Base-by-base conservation (phyloP, 495 filamentous ascomycete species). In the Hyaloscypha bicolor region DNA sequence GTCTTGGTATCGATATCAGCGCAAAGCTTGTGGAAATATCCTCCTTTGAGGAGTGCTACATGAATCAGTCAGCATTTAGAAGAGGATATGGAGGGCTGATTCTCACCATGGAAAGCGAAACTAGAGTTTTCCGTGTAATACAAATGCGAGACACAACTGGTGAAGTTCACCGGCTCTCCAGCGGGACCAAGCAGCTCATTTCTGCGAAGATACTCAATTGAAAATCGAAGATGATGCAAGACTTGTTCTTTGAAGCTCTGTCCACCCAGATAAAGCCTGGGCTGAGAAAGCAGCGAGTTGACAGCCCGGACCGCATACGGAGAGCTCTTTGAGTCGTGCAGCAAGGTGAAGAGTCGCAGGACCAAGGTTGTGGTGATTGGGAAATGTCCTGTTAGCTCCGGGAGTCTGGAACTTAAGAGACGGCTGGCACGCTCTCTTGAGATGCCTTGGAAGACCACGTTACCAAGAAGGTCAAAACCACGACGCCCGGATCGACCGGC, bases 401-500 rank as follows among this genome's bases (percentile, higher is more conserved):
- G 91, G 2, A 94, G 80, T 31, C 83, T 81, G 0, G 90, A 91
- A 64, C 89, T 91, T 39, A 93, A 80, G 16, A 93, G 81, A 6
- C 88, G 82, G 55, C 81, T 82, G 0, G 84, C 82, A 64, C 90
- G 89, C 45, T 75, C 76, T 2, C 71, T 67, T 1, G 82, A 74
- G 33, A 92, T 79, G 0, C 81, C 79, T 66, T 90, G 88, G 77
- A 93, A 93, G 5, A 93, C 87, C 5, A 94, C 90, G 73, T 94
- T 94, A 60, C 91, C 91, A 11, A 94, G 80, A 21, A 91, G 74
- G 72, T 94, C 91, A 68, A 94, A 94, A 29, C 91, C 91, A 73
- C 91, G 87, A 74, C 91, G 87, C 60, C 91, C 91, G 33, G 91
- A 87, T 79, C 91, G 87, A 73, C 91, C 91, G 63, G 90, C 85